Conservation (phyloP, 2,329 filamentous ascomycete genomes). For the Zelopaecilomyces penicillatus region DNA sequence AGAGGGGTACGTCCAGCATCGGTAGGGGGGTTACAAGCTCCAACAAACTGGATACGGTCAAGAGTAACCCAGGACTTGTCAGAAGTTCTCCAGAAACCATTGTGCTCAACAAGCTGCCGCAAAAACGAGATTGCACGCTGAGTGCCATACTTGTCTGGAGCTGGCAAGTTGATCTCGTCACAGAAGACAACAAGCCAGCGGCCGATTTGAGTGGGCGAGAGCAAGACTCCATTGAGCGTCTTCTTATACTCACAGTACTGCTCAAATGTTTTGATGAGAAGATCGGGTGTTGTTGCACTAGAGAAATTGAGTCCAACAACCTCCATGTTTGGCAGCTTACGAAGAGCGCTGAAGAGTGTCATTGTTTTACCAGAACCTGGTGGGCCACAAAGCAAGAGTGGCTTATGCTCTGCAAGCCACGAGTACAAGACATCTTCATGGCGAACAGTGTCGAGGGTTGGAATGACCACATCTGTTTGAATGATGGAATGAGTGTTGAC, state of each 20-base stretch:
- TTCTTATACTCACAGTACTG: constrained; percentile 99
- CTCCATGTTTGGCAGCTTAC: constrained; percentile 97
- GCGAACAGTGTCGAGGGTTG: constrained; percentile 90
- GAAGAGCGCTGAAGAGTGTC: constrained; percentile 95
- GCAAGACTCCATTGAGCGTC: constrained; percentile 89
- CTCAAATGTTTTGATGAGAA: constrained; percentile 98
- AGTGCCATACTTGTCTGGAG: constrained; percentile 94
- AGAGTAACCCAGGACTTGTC: constrained; percentile 98
- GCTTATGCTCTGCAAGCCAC: constrained; percentile 98
- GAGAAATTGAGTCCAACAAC: constrained; percentile 99
- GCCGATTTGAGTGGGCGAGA: constrained; percentile 93
- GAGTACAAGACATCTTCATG: constrained; percentile 99
- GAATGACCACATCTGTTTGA: constrained; percentile 97
- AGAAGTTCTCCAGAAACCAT: constrained; percentile 96
- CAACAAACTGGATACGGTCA: constrained; percentile 97
- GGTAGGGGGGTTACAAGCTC: constrained; percentile 95
- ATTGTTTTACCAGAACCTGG: constrained; percentile 99
- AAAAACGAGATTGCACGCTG: constrained; percentile 96
- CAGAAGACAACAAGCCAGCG: constrained; percentile 98
- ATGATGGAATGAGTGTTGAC: constrained; percentile 98
- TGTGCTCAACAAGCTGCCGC: constrained; percentile 94
- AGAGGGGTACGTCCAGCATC: constrained; percentile 94
- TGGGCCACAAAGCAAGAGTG: constrained; percentile 88
- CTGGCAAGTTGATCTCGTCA: constrained; percentile 97
- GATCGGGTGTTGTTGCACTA: constrained; percentile 92